Evolutionary conservation across 2,329 filamentous ascomycete genomes (phyloP), one percentile per base, ranked within the genome.

Genomic region (Tothia fuscella): DNA sequence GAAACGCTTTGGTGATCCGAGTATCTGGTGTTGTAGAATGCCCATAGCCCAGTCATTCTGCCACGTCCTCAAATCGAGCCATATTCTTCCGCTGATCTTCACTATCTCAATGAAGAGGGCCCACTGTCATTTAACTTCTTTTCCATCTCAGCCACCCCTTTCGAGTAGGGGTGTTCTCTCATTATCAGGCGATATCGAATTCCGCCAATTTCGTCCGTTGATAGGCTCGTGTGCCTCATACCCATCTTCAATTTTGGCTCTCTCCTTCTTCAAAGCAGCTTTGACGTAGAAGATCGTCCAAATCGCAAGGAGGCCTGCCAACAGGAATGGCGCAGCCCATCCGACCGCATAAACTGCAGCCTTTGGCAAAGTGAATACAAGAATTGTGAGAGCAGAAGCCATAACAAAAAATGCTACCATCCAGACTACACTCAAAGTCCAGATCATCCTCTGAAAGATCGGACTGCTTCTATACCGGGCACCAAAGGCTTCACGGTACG

Each of bases 371-470:
- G 14, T 30, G 17, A 37, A 19, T 2, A 43, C 25, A 16, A 43
- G 14, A 21, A 14, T 10, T n/a, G 33, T 38, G 2, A 43, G 19
- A 4, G 31, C 2, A 14, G 24, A 21, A 7, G 33, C 41, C 21
- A 26, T 20, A 2, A 24, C 12, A 14, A 37, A 43, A 25, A 43
- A 43, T 5, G 6, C 29, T 12, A 43, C 14, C 41, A 43, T 43
- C 72, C 72, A 76, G 50, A 76, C 74, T 49, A 68, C 66, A 46
- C 74, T 74, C 55, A 74, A 63, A 38, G 65, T 61, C 38, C 65
- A 65, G 4, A 76, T 60, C 64, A 75, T 68, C 21, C 60, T 60
- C 33, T 72, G 60, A 50, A 77, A 76, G 41, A 65, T 62, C 42
- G 64, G 64, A 43, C 72, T 76, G 3, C 66, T 67, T 10, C 68